These are phyloP conservation scores for Scedosporium apiospermum DNA, from an alignment of 2,329 filamentous ascomycete genomes.

Conservation along the genomic window DNA sequence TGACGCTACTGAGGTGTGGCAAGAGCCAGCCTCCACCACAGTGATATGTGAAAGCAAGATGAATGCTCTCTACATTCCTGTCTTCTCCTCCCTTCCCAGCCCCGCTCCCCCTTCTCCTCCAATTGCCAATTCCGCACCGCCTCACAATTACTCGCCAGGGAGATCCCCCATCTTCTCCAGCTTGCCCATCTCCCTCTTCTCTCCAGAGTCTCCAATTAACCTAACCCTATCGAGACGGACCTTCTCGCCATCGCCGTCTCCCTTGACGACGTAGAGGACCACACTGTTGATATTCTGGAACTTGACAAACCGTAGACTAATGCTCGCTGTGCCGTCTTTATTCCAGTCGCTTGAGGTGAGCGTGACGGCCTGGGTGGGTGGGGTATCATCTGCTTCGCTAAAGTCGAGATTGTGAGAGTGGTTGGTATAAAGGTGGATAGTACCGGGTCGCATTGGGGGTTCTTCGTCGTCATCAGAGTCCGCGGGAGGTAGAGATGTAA, in stretches of 20 bases:
- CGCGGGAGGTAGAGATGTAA: constrained; percentile 67
- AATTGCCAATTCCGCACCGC: background rate
- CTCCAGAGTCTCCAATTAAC: constrained; percentile 79
- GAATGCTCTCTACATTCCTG: background rate
- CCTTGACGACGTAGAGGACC: constrained; percentile 81
- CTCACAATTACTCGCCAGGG: constrained; percentile 41
- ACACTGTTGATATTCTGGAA: constrained; percentile 89
- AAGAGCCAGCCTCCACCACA: no score
- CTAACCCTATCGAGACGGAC: constrained; percentile 71
- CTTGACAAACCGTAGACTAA: constrained; percentile 82
- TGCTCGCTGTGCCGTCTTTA: constrained; percentile 60
- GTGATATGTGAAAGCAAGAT: background rate
- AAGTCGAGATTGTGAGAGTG: constrained; percentile 85
- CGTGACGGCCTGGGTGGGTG: constrained; percentile 70
- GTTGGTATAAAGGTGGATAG: constrained; percentile 81
- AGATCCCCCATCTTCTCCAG: constrained; percentile 88
- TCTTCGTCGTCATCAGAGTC: constrained; percentile 59
- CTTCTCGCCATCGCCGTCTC: constrained; percentile 74
- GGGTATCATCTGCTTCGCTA: constrained; percentile 82
- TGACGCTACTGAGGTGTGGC: background rate
- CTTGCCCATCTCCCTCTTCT: constrained; percentile 90
- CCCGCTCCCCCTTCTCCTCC: background rate
- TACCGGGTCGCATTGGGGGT: constrained; percentile 68
- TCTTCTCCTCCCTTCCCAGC: background rate
- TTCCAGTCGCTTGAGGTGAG: constrained; percentile 75